A percentile compares a stretch with the other conserved stretches of the same genome.
Evolutionary conservation across 495 filamentous ascomycete species (phyloP).

Genomic region (Penicillium cosmopolitanum): DNA sequence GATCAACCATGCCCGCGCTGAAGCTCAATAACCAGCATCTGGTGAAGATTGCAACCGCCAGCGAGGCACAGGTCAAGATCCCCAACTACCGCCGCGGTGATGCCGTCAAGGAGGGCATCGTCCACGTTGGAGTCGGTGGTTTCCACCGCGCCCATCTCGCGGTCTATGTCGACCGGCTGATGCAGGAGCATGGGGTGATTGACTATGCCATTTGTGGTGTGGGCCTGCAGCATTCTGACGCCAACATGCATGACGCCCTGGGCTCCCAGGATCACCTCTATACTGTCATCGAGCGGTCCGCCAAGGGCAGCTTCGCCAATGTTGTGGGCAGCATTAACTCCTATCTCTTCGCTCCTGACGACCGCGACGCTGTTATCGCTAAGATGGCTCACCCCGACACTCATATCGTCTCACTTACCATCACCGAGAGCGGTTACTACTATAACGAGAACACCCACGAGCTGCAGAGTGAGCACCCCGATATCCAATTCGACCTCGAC

Average conservation of each 20-base stretch:
- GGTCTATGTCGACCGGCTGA: slow-evolving; percentile 50
- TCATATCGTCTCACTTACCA: slow-evolving; percentile 54
- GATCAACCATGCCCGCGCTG: slow-evolving; percentile 37
- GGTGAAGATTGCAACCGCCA: slow-evolving; percentile 36
- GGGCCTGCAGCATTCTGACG: slow-evolving; percentile 50
- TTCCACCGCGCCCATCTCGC: slow-evolving; percentile 55
- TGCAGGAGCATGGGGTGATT: slow-evolving; percentile 46
- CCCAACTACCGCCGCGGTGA: slow-evolving; percentile 42
- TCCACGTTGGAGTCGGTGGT: slow-evolving; percentile 52
- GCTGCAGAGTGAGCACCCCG: slow-evolving; percentile 46
- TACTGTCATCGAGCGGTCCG: slow-evolving; percentile 53
- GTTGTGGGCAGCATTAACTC: slow-evolving; percentile 54
- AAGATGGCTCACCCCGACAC: slow-evolving; percentile 56
- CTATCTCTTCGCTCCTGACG: slow-evolving; percentile 50
- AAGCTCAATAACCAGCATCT: slow-evolving; percentile 46
- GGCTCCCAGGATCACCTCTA: slow-evolving; percentile 49
- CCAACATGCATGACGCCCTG: slow-evolving; percentile 47
- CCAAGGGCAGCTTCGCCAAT: slow-evolving; percentile 47
- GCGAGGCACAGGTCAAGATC: slow-evolving; percentile 32
- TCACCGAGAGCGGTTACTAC: slow-evolving; percentile 57
- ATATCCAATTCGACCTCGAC: slow-evolving; percentile 50
- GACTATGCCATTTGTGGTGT: slow-evolving; percentile 54
- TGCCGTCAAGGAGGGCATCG: slow-evolving; percentile 54
- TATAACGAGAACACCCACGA: slow-evolving; percentile 57
- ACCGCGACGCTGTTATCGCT: slow-evolving; percentile 50